Evolutionary conservation across 1,284 basidiomycete genomes (phyloP).

Genomic region (Sporisorium graminicola): DNA sequence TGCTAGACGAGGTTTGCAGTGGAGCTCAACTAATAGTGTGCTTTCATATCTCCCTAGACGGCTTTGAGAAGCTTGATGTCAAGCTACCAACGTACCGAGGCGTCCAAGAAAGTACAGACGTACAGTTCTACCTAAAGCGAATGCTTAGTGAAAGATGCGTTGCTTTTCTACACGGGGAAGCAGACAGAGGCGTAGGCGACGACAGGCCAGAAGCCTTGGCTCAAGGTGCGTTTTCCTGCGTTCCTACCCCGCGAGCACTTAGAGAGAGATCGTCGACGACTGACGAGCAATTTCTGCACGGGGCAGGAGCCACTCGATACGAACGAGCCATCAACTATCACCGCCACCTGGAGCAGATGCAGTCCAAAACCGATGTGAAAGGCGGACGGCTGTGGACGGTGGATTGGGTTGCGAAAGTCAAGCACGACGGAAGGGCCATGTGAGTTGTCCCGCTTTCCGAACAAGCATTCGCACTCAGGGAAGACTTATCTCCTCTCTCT

Average conservation of each 20-base stretch:
- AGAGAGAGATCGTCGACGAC: background rate
- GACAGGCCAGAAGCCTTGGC: slow-evolving; percentile 37
- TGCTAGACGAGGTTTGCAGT: too few relatives aligned
- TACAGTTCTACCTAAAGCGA: slow-evolving; percentile 3
- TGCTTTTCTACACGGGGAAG: slow-evolving; percentile 33
- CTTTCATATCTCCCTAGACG: slow-evolving; percentile 13
- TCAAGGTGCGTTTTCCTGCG: slow-evolving; percentile 37
- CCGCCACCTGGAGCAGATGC: slow-evolving; percentile 20
- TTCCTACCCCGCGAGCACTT: too few relatives aligned
- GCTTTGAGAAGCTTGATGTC: slow-evolving; percentile 21
- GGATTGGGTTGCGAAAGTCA: slow-evolving; percentile 32
- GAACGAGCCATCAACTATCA: slow-evolving; percentile 42
- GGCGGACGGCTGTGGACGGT: slow-evolving; percentile 22
- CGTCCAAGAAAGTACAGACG: background rate
- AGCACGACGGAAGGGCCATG: slow-evolving; percentile 42
- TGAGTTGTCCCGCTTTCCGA: slow-evolving; percentile 26
- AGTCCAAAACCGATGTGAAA: background rate
- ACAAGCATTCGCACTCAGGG: too few relatives aligned
- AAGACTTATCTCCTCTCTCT: background rate
- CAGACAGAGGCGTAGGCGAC: slow-evolving; percentile 41
- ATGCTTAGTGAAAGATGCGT: slow-evolving; percentile 17
- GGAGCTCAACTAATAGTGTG: background rate
- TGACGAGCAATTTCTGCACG: background rate
- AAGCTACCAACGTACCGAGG: slow-evolving; percentile 12
- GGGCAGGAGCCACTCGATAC: slow-evolving; percentile 24